Evolutionary conservation across 164 flowering plant species (phyloP).

Genomic region (Amborella trichopoda): DNA sequence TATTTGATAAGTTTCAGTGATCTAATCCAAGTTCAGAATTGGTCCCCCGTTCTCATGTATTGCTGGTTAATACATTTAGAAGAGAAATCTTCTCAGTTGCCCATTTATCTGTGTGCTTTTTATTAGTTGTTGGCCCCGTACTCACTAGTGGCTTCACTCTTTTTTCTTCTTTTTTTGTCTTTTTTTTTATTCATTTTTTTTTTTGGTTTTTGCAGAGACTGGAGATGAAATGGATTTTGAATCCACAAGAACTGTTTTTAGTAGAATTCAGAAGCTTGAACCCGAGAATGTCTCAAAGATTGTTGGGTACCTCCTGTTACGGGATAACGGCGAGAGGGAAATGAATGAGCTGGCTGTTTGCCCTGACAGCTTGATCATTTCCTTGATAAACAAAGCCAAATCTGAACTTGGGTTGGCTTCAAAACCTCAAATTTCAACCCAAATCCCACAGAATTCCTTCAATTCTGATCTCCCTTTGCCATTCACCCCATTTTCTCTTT

Average conservation of each 20-base stretch:
- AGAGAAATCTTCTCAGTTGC: too few relatives aligned
- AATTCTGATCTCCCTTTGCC: slow-evolving; percentile 29
- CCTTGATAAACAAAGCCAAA: slow-evolving; percentile 32
- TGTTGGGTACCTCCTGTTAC: slow-evolving; percentile 47
- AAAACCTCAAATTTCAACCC: slow-evolving; percentile 20
- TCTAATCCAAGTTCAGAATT: too few relatives aligned
- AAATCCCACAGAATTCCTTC: slow-evolving; percentile 13
- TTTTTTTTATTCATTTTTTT: slow-evolving; percentile 1
- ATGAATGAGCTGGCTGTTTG: slow-evolving; percentile 60
- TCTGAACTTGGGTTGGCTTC: slow-evolving; percentile 23
- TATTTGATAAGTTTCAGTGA: too few relatives aligned
- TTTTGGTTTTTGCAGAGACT: slow-evolving; percentile 10
- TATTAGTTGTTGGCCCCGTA: too few relatives aligned
- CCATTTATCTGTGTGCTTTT: too few relatives aligned
- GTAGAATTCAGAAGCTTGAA: slow-evolving; percentile 44
- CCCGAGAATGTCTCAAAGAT: slow-evolving; percentile 57
- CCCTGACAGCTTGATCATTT: slow-evolving; percentile 35
- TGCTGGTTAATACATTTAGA: too few relatives aligned
- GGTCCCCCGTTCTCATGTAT: too few relatives aligned
- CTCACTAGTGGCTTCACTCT: too few relatives aligned
- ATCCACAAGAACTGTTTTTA: slow-evolving; percentile 45
- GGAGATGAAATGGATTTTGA: slow-evolving; percentile 49
- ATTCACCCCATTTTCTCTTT: slow-evolving; percentile 30
- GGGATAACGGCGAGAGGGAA: slow-evolving; percentile 41
- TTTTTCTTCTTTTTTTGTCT: too few relatives aligned